Base-by-base conservation (phyloP, 371 early-diverging fungal species). In the Zychaea mexicana region DNA sequence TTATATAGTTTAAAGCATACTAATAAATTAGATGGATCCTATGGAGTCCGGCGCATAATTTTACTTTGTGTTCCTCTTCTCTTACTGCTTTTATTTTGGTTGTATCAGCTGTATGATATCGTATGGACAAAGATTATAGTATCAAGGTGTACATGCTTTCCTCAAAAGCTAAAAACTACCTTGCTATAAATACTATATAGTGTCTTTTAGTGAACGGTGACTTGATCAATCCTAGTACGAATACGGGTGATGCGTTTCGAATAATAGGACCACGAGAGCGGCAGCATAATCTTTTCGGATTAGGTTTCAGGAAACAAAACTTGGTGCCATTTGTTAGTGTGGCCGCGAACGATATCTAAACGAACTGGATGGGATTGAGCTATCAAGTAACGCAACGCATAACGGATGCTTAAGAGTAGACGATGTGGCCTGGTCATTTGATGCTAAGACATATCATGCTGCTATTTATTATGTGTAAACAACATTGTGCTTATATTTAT, bases 341-440 rank as follows among this genome's bases (percentile, higher is more conserved):
- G 6, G 78, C 78, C 7, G 57, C 67, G 4, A 78, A 76, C 39
- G 73, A 76, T 57, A 28, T 74, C 22, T 78, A 17, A 66, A 78
- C 62, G 74, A 74, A 6, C 4, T 61, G 13, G 52, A 13, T 61
- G 13, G 52, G 66, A 10, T 47, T n/a, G n/a, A n/a, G n/a, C n/a
- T 78, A 13, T 66, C 67, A 2, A 61, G 38, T 28, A 69, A 64
- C 13, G 19, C 42, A 13, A 59, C 9, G n/a, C 78, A 81, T 53
- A 78, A 78, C 60, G 78, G 78, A 0, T 78, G 78, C 55, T 73
- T 81, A 9, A 66, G 79, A 21, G 79, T 81, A 9, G 78, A 77
- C 42, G 81, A 78, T 60, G 63, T 57, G 9, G 71, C 74, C n/a
- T 68, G 73, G 66, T 68, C 70, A 24, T 76, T 75, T 66, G 67